phyloP scores from a whole-genome alignment of 2,329 filamentous ascomycete species.

The Pseudocercospora macadamiae region DNA sequence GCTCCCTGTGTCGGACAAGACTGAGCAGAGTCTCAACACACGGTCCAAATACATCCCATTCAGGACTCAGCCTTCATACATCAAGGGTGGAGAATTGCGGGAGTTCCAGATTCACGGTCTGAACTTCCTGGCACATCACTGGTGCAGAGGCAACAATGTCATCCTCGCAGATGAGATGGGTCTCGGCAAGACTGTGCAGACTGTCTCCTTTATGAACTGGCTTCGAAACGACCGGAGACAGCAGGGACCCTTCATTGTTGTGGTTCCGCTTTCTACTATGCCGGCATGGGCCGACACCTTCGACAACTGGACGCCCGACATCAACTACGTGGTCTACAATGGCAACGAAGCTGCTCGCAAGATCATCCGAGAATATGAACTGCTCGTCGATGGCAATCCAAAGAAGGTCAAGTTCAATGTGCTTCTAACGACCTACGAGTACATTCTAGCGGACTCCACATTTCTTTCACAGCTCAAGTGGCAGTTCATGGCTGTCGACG shows the following conservation, averaged over 20 bases:
- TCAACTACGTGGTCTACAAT: conserved; percentile 97
- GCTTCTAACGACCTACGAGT: conserved; percentile 97
- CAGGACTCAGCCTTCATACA: conserved; percentile 81
- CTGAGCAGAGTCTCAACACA: conserved; percentile 74
- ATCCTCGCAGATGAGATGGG: conserved; percentile 99
- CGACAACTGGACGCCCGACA: conserved; percentile 90
- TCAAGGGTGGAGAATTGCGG: conserved; percentile 80
- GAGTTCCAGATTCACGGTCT: conserved; percentile 92
- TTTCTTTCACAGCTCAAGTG: conserved; percentile 92
- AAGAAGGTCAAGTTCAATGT: conserved; percentile 95
- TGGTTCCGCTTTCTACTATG: conserved; percentile 96
- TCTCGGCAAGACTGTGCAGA: conserved; percentile 96
- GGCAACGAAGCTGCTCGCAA: conserved; percentile 83
- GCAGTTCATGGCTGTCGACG: conserved; percentile 95
- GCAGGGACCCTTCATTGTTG: conserved; percentile 92
- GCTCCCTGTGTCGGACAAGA: conserved; percentile 77
- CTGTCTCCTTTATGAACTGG: conserved; percentile 96
- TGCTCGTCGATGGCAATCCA: conserved; percentile 81
- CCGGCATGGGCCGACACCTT: conserved; percentile 98
- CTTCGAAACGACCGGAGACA: conserved; percentile 85
- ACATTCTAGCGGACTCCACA: conserved; percentile 81
- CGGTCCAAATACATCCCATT: conserved; percentile 72
- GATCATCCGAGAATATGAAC: conserved; percentile 87
- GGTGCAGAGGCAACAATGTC: conserved; percentile 91
- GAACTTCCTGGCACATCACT: conserved; percentile 95